Percentiles rank a stretch among this genome's conserved stretches.
These are phyloP conservation scores for Rhododendron ferrugineum DNA, from an alignment of 148 eudicot species.

Conservation along the genomic window DNA sequence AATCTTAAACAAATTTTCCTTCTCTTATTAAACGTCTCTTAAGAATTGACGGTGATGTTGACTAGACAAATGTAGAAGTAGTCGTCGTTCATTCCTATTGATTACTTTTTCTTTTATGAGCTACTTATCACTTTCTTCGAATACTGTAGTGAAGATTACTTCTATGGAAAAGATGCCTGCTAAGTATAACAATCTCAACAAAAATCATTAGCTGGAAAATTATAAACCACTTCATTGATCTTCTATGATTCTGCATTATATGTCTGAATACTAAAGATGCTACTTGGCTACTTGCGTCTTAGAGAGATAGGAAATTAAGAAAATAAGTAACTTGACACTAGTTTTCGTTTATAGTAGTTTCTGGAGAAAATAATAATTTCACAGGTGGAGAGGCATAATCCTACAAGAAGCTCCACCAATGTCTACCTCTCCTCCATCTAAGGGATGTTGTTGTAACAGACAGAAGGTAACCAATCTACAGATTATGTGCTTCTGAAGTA, in stretches of 20 bases:
- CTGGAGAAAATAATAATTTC: background rate
- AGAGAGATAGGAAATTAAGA: background rate
- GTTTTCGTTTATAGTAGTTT: background rate
- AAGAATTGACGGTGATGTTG: background rate
- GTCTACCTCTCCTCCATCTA: background rate
- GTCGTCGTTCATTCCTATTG: background rate
- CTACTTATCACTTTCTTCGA: background rate
- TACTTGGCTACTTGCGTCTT: background rate
- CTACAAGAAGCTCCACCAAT: background rate
- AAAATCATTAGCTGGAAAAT: background rate
- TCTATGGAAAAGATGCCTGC: background rate
- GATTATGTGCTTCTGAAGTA: background rate
- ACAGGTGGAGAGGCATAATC: background rate
- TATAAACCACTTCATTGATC: background rate
- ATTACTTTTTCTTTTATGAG: background rate
- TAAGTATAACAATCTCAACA: background rate
- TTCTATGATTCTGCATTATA: background rate
- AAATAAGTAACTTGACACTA: background rate
- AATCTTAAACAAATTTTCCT: slow-evolving; percentile 4
- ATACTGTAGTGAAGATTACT: background rate
- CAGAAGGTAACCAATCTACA: background rate
- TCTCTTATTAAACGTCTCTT: background rate
- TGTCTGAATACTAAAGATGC: background rate
- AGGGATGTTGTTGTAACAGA: background rate
- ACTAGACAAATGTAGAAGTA: background rate